phyloP scores from a whole-genome alignment of 2,329 filamentous ascomycete species.

The Fusarium bulbicola region DNA sequence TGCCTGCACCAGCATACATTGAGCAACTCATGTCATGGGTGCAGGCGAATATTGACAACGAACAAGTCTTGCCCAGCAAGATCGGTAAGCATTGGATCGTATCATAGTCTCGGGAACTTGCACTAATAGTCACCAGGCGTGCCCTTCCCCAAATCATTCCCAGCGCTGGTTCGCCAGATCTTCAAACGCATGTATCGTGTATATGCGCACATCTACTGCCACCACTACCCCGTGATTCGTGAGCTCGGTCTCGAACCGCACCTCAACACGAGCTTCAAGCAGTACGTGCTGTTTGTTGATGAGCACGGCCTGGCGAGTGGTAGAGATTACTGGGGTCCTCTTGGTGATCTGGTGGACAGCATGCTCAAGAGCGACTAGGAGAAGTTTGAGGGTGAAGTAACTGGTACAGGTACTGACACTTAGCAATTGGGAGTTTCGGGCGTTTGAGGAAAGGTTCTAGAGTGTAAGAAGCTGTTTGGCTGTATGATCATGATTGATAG shows the following conservation, averaged over 20 bases:
- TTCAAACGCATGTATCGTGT: slow-evolving; percentile 99
- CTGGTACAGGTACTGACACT: slow-evolving; percentile 5
- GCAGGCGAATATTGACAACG: slow-evolving; percentile 94
- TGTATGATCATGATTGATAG: slow-evolving; percentile 35
- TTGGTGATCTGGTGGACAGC: slow-evolving; percentile 95
- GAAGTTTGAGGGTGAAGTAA: slow-evolving; percentile 19
- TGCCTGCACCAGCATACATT: slow-evolving; percentile 96
- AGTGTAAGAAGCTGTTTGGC: slow-evolving; percentile 23
- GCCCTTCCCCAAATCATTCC: slow-evolving; percentile 93
- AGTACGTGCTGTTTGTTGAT: slow-evolving; percentile 98
- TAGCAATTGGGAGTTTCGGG: slow-evolving; percentile 34
- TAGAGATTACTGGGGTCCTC: slow-evolving; percentile 95
- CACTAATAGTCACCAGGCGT: slow-evolving; percentile 66
- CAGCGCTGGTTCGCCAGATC: slow-evolving; percentile 87
- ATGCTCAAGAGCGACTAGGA: slow-evolving; percentile 91
- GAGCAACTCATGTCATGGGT: slow-evolving; percentile 98
- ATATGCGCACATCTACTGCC: slow-evolving; percentile 99
- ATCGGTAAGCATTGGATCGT: slow-evolving; percentile 68
- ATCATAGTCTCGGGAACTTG: not conserved
- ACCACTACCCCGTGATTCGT: slow-evolving; percentile 97
- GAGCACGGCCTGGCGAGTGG: slow-evolving; percentile 93
- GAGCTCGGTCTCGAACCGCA: slow-evolving; percentile 96
- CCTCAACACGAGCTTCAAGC: slow-evolving; percentile 99
- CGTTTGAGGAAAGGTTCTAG: slow-evolving; percentile 17
- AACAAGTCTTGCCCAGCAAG: slow-evolving; percentile 91